Evolutionary conservation across 1,139 yeast species (phyloP).

Genomic region (Debaryomyces udenii): DNA sequence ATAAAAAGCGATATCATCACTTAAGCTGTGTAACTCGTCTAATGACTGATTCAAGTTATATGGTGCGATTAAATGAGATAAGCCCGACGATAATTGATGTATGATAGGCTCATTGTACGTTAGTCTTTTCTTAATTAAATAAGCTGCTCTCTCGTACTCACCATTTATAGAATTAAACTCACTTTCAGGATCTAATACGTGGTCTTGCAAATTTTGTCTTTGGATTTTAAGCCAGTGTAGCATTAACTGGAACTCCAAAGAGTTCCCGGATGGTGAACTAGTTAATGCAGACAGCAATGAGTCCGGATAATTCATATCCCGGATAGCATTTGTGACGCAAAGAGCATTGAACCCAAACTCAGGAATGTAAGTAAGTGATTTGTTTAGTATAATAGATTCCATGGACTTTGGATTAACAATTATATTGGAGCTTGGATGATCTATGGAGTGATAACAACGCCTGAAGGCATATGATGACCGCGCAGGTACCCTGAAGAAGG

Average conservation of each 20-base stretch:
- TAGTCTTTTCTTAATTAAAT: slow-evolving; percentile 63
- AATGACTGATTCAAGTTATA: slow-evolving; percentile 52
- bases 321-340: slow-evolving; percentile 64
- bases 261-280: slow-evolving; percentile 31
- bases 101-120: slow-evolving; percentile 61
- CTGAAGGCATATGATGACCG: neutral
- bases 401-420: slow-evolving; percentile 33
- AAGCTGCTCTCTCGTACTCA: slow-evolving; percentile 63
- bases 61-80: slow-evolving; percentile 59
- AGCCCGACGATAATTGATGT: slow-evolving; percentile 46
- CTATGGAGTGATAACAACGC: slow-evolving; percentile 37
- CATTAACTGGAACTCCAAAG: slow-evolving; percentile 51
- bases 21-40: slow-evolving; percentile 69
- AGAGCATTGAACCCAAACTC: slow-evolving; percentile 64
- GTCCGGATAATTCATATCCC: slow-evolving; percentile 65
- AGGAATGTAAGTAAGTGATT: slow-evolving; percentile 60
- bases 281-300: slow-evolving; percentile 64
- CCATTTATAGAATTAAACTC: slow-evolving; percentile 30
- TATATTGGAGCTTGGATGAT: slow-evolving; percentile 38
- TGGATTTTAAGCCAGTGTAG: slow-evolving; percentile 44
- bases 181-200: slow-evolving; percentile 31
- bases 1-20: slow-evolving; percentile 81
- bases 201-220: slow-evolving; percentile 35
- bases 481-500: neutral
- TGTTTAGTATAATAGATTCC: slow-evolving; percentile 38